Evolutionary conservation across 176 grass and related monocot genomes (phyloP).

Genomic region (Carex pumila): DNA sequence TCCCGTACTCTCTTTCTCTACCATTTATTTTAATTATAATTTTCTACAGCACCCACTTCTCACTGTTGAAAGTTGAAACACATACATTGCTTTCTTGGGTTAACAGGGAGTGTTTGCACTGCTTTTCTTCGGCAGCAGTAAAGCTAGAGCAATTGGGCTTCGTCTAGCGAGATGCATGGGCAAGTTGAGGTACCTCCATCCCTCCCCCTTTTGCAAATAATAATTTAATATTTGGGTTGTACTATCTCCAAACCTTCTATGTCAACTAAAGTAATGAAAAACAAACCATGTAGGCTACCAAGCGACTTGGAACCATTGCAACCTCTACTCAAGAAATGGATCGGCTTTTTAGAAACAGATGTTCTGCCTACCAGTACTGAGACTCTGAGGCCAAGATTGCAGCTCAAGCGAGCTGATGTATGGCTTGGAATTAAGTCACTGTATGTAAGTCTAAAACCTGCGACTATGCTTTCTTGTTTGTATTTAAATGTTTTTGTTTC

Average conservation of each 20-base stretch:
- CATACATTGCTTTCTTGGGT: slow-evolving; percentile 1
- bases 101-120: slow-evolving; percentile 85
- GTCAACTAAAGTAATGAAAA: not conserved
- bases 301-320: slow-evolving; percentile 79
- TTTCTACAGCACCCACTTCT: too few relatives aligned
- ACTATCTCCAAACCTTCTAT: not conserved
- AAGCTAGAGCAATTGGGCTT: slow-evolving; percentile 82
- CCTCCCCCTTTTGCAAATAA: not conserved
- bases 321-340: slow-evolving; percentile 75
- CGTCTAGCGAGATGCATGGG: slow-evolving; percentile 86
- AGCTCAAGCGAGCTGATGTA: slow-evolving; percentile 69
- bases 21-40: not conserved
- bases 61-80: too few relatives aligned
- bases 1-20: slow-evolving; percentile 46
- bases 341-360: slow-evolving; percentile 74
- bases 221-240: not conserved
- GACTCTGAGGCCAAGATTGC: slow-evolving; percentile 61
- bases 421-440: slow-evolving; percentile 99
- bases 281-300: slow-evolving; percentile 40
- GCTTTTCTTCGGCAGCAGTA: slow-evolving; percentile 73
- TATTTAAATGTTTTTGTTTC: not conserved
- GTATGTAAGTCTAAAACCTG: slow-evolving; percentile 75
- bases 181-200: slow-evolving; percentile 60
- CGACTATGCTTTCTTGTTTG: not conserved
- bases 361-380: slow-evolving; percentile 51